phyloP scores from a whole-genome alignment of 306 rosid genomes.

The Vigna angularis region DNA sequence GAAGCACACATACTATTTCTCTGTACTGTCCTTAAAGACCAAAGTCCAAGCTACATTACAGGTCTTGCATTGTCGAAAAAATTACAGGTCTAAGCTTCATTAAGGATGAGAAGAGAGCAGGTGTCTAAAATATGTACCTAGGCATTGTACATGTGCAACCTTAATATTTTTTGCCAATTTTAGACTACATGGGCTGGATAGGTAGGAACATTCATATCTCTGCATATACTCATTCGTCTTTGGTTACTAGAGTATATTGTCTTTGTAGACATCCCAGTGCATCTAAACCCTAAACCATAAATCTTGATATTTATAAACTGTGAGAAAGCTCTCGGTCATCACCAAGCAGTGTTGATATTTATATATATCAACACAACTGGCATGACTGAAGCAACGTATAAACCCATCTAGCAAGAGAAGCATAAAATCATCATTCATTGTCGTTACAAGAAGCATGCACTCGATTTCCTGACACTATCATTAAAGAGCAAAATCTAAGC shows the following conservation, averaged over 20 bases:
- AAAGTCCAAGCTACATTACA: slow-evolving; percentile 3
- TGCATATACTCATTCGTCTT: too few species aligned
- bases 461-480: not conserved
- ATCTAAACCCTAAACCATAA: not conserved
- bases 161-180: slow-evolving; percentile 3
- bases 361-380: not conserved
- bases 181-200: not conserved
- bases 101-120: too few species aligned
- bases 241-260: too few species aligned
- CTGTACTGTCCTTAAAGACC: not conserved
- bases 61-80: slow-evolving; percentile 6
- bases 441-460: not conserved
- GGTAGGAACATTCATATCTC: not conserved
- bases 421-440: slow-evolving; percentile 15
- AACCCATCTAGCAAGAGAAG: slow-evolving; percentile 14
- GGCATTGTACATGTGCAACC: not conserved
- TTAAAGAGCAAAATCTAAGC: slow-evolving; percentile 17
- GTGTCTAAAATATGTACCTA: not conserved
- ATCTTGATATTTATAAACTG: not conserved
- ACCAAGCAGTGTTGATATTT: not conserved
- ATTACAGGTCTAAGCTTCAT: not conserved
- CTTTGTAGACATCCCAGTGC: not conserved
- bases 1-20: not conserved
- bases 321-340: not conserved
- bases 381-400: not conserved